Evolutionary conservation across 805 yeast species (phyloP), one percentile per base, ranked within the genome.

Genomic region (Wickerhamiella spandovensis): DNA sequence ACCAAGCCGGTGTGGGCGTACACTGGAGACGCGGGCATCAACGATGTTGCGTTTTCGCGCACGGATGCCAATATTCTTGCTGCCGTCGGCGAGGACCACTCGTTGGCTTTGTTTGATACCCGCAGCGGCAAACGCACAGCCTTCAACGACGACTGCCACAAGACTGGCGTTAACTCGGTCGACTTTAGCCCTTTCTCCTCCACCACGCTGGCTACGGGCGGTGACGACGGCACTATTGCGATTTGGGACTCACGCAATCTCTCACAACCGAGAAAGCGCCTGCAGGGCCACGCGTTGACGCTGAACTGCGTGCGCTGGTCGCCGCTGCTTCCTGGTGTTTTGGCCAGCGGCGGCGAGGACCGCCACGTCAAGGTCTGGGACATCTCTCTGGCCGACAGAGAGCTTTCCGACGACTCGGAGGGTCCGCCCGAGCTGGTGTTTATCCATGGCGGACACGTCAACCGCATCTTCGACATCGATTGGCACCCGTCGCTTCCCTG

Each of bases 381-480:
- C 58, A 69, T 87, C 54, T 3, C 20, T 7, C 9, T 35, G 10
- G 39, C 10, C 39, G 18, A 35, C 20, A 8, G 39, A 5, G 39
- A 35, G 39, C 46, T 71, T 72, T 52, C 64, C 83, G 81, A 76
- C 54, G 72, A 73, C 25, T 74, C 74, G 35, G 76, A 75, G 53
- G 77, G 79, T 10, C 94, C 88, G 55, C 92, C 95, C 5, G 82
- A 87, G 62, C 72, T 87, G 51, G 66, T 68, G 22, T 87, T 85
- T 61, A 75, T 85, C 59, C 95, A 88, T 64, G 95, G 94, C 15
- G 95, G 95, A 12, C 95, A 87, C 66, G 78, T 88, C 2, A 77
- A 76, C 46, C 72, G 79, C 48, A 72, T 87, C 44, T 72, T 79
- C 50, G 90, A 81, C 56, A 68, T 82, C 46, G 79, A 74, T 51